phyloP scores from a whole-genome alignment of 345 rosid genomes.

The Melaleuca alternifolia region DNA sequence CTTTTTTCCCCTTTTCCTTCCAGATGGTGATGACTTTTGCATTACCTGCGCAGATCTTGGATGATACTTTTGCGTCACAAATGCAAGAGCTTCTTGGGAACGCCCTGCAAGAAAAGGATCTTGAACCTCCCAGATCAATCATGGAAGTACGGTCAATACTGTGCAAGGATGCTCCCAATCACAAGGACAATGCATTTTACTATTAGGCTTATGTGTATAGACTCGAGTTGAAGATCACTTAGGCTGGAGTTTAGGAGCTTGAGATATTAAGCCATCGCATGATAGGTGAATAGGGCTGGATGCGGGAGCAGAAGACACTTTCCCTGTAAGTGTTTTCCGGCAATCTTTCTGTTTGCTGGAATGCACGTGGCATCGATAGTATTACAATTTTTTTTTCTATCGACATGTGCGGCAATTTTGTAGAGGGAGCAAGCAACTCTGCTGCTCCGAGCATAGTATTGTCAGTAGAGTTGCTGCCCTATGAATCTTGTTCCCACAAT shows the following conservation, averaged over 20 bases:
- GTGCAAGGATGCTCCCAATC: slow-evolving; percentile 71
- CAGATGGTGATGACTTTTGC: background rate
- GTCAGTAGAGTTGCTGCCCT: background rate
- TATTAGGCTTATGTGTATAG: slow-evolving; percentile 20
- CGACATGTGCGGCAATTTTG: background rate
- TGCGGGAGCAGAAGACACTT: background rate
- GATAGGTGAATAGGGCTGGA: background rate
- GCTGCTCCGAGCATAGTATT: slow-evolving; percentile 10
- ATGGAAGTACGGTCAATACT: slow-evolving; percentile 90
- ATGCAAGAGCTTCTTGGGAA: slow-evolving; percentile 94
- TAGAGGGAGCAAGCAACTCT: slow-evolving; percentile 14
- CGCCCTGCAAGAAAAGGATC: slow-evolving; percentile 67
- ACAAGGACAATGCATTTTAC: slow-evolving; percentile 57
- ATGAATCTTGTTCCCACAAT: background rate
- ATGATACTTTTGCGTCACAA: slow-evolving; percentile 88
- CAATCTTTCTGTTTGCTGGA: background rate
- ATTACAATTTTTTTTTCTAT: background rate
- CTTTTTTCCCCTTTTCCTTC: background rate
- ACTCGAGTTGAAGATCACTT: background rate
- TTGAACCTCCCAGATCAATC: slow-evolving; percentile 89
- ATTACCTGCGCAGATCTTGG: slow-evolving; percentile 58
- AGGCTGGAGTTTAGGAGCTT: background rate
- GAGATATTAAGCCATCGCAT: background rate
- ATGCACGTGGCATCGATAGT: background rate
- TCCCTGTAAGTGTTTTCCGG: background rate